Base-by-base conservation (phyloP, 2,329 filamentous ascomycete genomes). In the Fusarium pininemorale region DNA sequence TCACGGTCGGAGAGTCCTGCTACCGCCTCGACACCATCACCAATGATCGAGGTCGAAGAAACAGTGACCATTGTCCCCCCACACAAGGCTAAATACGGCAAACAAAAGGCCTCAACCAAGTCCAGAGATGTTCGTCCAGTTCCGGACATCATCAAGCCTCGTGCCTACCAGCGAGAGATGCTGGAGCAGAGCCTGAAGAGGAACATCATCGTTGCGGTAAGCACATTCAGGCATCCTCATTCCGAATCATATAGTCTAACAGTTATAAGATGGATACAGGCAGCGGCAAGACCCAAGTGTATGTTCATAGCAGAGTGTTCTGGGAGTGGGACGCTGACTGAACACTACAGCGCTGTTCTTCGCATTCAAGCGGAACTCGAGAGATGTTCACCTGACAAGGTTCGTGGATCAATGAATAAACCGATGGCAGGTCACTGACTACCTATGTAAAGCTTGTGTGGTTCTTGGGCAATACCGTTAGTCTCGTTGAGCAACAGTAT, bases 231-330 rank as follows among this genome's bases (percentile, higher is more conserved):
- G 37, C n/a, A 45, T 42, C 16, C 3, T n/a, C 11, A 38, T 15
- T 50, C 45, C 20, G 2, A 20, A 32, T 30, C 9, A 5, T 7
- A 11, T 45, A 7, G 12, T 5, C 68, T 78, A 22, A 78, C 50
- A 11, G 38, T 18, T 2, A 10, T n/a, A 69, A 93, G 92, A 95
- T 95, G 93, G 92, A 93, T 70, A 95, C 93, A 0, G 93, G 93
- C 3, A 94, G 89, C 72, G 93, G 93, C 5, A 95, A 95, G 80
- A 95, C 93, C 7, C 90, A 92, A 73, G 89, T 95, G 92, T 94
- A 87, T 82, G 87, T 82, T 14, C 20, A 22, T 53, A 22, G 20
- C 28, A 15, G 20, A 32, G 11, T 42, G 41, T 48, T 58, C 7
- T 30, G 45, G 11, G 37, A 63, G 65, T 10, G 28, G 28, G 42